Base-by-base conservation (phyloP, 2,329 filamentous ascomycete species). In the Alternaria sp. region DNA sequence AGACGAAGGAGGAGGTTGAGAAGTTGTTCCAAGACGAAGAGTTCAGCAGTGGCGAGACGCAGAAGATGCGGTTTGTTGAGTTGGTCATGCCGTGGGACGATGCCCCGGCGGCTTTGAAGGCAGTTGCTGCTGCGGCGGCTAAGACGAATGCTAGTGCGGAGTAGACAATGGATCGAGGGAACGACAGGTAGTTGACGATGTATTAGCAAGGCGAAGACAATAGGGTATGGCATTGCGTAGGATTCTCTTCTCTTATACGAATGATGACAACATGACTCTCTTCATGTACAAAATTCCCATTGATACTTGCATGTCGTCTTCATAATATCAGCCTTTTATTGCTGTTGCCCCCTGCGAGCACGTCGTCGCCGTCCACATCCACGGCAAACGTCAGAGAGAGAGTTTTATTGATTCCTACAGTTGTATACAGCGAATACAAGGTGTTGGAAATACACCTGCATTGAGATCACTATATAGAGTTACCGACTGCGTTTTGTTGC, bases 11-110 rank as follows among this genome's bases (percentile, higher is more conserved):
- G 26, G 88, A 93, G 75, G 81, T 94, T 32, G 86, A 91, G 65
- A 79, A 84, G 44, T 81, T 96, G 23, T 87, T 96, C 63, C 82
- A 81, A 2, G 84, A 94, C 66, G 75, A 86, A 52, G 82, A 87
- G 40, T 94, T 96, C 78, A 62, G 63, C 5, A 74, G 71, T 23
- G 72, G 69, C n/a, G 72, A 77, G n/a, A 79, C 74, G 28, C 61
- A 75, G n/a, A 74, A 77, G 71, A 69, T 90, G 68, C 85, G 93
- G 78, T 89, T 96, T 75, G 92, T 96, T 45, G 93, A 96, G 83
- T 74, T 96, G 53, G 90, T 92, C 73, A 93, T 96, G 88, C 89
- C 89, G 10, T 90, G 87, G 80, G 86, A 93, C 63, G 93, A 96
- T 80, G 92, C 92, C 12, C 93, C 93, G 0, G 83, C 85, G 51